These are phyloP conservation scores for Mycosphaerella arachidis DNA, from an alignment of 2,329 filamentous ascomycete species.

Conservation along the genomic window DNA sequence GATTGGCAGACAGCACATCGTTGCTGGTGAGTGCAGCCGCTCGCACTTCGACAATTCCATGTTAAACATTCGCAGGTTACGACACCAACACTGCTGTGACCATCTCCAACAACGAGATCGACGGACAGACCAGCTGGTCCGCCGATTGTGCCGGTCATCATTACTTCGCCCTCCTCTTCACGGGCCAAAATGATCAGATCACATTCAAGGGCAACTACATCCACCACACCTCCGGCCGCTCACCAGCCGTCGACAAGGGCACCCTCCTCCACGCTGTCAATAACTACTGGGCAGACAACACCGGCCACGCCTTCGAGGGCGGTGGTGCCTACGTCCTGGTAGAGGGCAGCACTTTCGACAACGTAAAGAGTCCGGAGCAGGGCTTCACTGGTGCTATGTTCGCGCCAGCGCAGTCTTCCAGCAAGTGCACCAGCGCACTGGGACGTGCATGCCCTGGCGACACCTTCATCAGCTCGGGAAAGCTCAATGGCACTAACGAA, in stretches of 20 bases:
- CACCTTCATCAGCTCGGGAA: conserved; percentile 10
- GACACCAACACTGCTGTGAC: conserved; percentile 52
- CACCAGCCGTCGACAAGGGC: conserved; percentile 53
- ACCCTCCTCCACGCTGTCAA: conserved; percentile 59
- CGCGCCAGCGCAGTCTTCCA: conserved; percentile 6
- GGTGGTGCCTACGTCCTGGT: conserved; percentile 20
- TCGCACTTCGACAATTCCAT: background rate
- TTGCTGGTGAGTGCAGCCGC: conserved; percentile 35
- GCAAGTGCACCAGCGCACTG: conserved; percentile 8
- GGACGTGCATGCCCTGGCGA: conserved; percentile 12
- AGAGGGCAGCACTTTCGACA: conserved; percentile 22
- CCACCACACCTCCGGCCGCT: conserved; percentile 54
- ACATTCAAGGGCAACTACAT: conserved; percentile 60
- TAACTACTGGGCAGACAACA: conserved; percentile 57
- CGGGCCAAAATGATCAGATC: conserved; percentile 50
- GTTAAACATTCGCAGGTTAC: conserved; percentile 39
- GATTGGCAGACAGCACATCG: conserved; percentile 58
- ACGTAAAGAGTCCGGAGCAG: conserved; percentile 4
- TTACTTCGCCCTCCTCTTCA: conserved; percentile 31
- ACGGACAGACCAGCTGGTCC: conserved; percentile 52
- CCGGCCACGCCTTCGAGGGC: conserved; percentile 49
- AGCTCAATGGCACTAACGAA: conserved; percentile 5
- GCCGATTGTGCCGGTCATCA: conserved; percentile 53
- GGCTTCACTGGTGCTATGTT: conserved; percentile 11
- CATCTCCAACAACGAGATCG: conserved; percentile 57